Percentiles rank a stretch among this genome's conserved stretches.
Conservation (phyloP, 164 flowering plant genomes). For the Piper betle region DNA sequence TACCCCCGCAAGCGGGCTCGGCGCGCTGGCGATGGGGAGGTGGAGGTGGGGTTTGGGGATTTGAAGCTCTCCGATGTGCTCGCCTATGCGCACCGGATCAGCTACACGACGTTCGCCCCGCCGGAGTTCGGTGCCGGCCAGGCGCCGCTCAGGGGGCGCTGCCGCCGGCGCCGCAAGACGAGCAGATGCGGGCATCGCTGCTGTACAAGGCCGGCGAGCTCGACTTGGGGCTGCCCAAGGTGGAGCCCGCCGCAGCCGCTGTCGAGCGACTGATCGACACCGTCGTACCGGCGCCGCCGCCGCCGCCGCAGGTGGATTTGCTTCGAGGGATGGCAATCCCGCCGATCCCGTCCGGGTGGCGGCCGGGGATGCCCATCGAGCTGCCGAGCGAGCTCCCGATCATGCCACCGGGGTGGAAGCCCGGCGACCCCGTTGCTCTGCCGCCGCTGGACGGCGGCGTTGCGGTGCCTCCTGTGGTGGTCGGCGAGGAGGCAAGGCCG, state of each 20-base stretch:
- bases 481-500: constrained; percentile 39
- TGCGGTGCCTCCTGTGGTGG: constrained; percentile 23
- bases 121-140: constrained; percentile 89
- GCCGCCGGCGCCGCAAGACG: constrained; percentile 98
- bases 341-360: constrained; percentile 86
- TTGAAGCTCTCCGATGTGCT: constrained; percentile 54
- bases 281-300: constrained; percentile 16
- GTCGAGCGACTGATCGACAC: constrained; percentile 55
- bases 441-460: constrained; percentile 45
- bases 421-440: constrained; percentile 71
- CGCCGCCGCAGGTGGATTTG: constrained; percentile 18
- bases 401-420: constrained; percentile 87
- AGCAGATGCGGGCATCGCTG: constrained; percentile 94
- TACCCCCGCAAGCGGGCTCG: constrained; percentile 25
- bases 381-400: constrained; percentile 55
- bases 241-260: constrained; percentile 37
- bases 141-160: constrained; percentile 82
- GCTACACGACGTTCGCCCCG: constrained; percentile 96
- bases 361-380: constrained; percentile 90
- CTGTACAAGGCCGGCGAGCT: constrained; percentile 69
- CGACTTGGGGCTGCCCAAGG: constrained; percentile 68
- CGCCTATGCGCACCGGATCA: constrained; percentile 73
- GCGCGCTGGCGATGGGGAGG: constrained; percentile 7
- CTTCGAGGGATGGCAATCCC: constrained; percentile 37
- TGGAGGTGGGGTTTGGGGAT: neutral